Conservation (phyloP, 2,329 filamentous ascomycete species). For the Akanthomyces uredinophilus region DNA sequence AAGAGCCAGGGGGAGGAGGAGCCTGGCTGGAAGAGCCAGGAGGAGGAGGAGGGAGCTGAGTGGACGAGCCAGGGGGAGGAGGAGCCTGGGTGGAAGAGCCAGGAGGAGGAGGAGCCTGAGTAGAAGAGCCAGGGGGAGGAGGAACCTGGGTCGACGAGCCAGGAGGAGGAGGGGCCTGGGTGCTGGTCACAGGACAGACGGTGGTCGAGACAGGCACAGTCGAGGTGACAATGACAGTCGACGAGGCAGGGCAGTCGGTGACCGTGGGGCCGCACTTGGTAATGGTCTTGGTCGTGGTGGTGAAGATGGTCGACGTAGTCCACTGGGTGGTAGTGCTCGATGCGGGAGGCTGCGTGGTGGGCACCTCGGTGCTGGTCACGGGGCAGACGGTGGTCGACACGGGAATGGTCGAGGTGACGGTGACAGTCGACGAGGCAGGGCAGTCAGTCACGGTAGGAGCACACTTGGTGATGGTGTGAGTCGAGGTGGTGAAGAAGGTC, state of each 20-base stretch:
- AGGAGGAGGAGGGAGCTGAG: conserved; percentile 10
- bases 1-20: conserved; percentile 1
- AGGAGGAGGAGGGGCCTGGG: not conserved
- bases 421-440: conserved; percentile 24
- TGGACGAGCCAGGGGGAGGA: conserved; percentile 19
- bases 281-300: conserved; percentile 20
- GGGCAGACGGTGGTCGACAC: conserved; percentile 40
- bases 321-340: conserved; percentile 16
- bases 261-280: conserved; percentile 25
- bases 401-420: conserved; percentile 26
- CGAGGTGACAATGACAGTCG: conserved; percentile 24
- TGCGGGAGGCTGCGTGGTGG: conserved; percentile 8
- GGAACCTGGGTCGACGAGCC: too few relatives aligned
- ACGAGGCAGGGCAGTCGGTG: conserved; percentile 26
- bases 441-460: conserved; percentile 27
- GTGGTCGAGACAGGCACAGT: conserved; percentile 34
- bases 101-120: too few relatives aligned
- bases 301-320: conserved; percentile 29
- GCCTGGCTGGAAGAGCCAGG: conserved; percentile 14
- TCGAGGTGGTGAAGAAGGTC: conserved; percentile 27
- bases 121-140: too few relatives aligned
- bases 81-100: too few relatives aligned
- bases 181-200: conserved; percentile 35
- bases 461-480: conserved; percentile 21
- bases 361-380: conserved; percentile 23